Evolutionary conservation across 495 filamentous ascomycete species (phyloP), one percentile per base, ranked within the genome.

Genomic region (Neohortaea acidophila): DNA sequence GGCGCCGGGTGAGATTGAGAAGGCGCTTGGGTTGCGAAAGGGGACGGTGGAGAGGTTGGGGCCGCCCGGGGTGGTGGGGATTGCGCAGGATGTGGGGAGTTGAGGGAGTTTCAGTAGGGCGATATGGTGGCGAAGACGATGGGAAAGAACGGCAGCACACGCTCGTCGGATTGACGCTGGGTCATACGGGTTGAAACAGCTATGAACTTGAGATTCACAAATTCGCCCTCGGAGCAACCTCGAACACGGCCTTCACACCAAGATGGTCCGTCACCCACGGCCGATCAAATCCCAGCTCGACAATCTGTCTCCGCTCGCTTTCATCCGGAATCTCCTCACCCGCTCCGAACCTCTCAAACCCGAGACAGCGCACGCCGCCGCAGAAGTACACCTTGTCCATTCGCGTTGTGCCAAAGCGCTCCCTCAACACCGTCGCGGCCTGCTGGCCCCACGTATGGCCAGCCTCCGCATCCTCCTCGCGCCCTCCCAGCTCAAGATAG

Each of bases 371-470:
- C 5, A 69, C 2, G 6, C 30, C 28, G 28, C 61, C 60, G 34
- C 56, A 51, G 34, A 53, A 61, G 4, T 59, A 38, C 24, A 73
- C 51, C 55, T 71, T 72, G 39, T 73, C 71, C 64, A 72, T 66
- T 34, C 69, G 49, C 18, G 46, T 55, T 21, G 57, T 59, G 6
- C 66, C 65, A 51, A 57, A 71, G 30, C 37, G 40, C 26, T 51
- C 37, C 40, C 61, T 44, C 40, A 51, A 27, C 23, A 4, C 35
- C 1, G 49, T 54, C 21, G 50, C 31, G 12, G 57, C 63, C 55
- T 72, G 65, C 47, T 68, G 61, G 1, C 70, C 70, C 69, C 72
- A 76, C 4, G 69, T 74, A 43, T 58, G 64, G 5, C 69, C 68
- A 21, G 57, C 62, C 17, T 70, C 65, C 11, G 33, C 38, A 21